Base-by-base conservation (phyloP, 371 early-diverging fungal species). In the Saksenaea oblongispora region DNA sequence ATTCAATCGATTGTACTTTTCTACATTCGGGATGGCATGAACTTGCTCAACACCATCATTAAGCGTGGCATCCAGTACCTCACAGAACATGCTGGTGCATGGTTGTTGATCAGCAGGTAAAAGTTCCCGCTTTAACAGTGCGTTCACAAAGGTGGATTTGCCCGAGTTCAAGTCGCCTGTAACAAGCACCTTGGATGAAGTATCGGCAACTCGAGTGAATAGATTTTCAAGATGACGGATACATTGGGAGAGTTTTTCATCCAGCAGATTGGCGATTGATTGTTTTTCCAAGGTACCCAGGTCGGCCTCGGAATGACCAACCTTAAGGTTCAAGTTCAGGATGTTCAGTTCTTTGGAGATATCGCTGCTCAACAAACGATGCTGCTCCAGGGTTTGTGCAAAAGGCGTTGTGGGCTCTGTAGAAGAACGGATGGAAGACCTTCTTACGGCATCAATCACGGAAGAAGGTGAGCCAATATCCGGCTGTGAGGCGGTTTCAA, bases 81-180 rank as follows among this genome's bases (percentile, higher is more conserved):
- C 98, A 68, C 92, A 93, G 76, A 95, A 95, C 39, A 94, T 75
- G 64, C 91, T 91, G 1, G 98, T 99, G 83, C 96, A 95, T 3
- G 99, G 99, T 70, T 98, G 96, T 75, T 98, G 98, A 75, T 99
- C 99, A 44, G 87, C 86, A 2, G 97, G 98, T 36, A 97, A 80
- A 3, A 99, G 79, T 59, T 93, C 89, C 42, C 92, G 84, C 55
- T 94, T 88, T 62, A 99, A 75, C 41, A 99, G 74, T 26, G 99
- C 95, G 71, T 99, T 99, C 56, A 99, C 95, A 66, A 99, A 90
- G 1, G 98, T 96, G 27, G 90, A 89, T 80, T 99, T 99, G 51
- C 99, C 99, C 13, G 96, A 93, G 66, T 99, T 99, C 62, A 99
- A 75, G 72, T 99, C 99, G 57, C 99, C 99, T 2, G 98, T 97